Evolutionary conservation across 345 rosid species (phyloP).

Genomic region (Lepidium sativum): DNA sequence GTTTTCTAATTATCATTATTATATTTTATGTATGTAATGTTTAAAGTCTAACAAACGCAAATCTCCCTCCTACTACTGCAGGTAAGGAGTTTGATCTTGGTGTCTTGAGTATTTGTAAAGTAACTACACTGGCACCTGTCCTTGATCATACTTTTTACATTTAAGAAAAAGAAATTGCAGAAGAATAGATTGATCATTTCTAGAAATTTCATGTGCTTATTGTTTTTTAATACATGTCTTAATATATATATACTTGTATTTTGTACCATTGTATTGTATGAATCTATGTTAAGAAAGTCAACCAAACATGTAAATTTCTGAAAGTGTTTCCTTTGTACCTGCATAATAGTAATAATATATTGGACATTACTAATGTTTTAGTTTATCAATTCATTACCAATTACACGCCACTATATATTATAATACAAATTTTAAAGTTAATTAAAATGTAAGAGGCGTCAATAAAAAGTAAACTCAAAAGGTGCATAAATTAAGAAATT

Average conservation of each 20-base stretch:
- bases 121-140: too few relatives aligned
- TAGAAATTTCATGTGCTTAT: conserved; percentile 15
- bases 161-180: neutral
- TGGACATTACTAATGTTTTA: too few relatives aligned
- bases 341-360: neutral
- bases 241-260: conserved; percentile 2
- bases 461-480: neutral
- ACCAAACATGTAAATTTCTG: neutral
- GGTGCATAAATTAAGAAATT: conserved; percentile 10
- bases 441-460: neutral
- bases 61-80: too few relatives aligned
- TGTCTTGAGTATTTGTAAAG: too few relatives aligned
- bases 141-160: too few relatives aligned
- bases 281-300: conserved; percentile 9
- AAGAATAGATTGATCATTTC: conserved; percentile 3
- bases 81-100: too few relatives aligned
- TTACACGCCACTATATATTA: too few relatives aligned
- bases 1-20: neutral
- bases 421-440: too few relatives aligned
- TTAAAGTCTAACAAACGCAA: conserved; percentile 13
- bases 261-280: neutral
- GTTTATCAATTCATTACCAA: too few relatives aligned
- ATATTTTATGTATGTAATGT: neutral
- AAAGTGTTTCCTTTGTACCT: neutral
- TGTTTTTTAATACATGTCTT: neutral